Conservation (phyloP, 441 rosid species). For the Syzygium malaccense region DNA sequence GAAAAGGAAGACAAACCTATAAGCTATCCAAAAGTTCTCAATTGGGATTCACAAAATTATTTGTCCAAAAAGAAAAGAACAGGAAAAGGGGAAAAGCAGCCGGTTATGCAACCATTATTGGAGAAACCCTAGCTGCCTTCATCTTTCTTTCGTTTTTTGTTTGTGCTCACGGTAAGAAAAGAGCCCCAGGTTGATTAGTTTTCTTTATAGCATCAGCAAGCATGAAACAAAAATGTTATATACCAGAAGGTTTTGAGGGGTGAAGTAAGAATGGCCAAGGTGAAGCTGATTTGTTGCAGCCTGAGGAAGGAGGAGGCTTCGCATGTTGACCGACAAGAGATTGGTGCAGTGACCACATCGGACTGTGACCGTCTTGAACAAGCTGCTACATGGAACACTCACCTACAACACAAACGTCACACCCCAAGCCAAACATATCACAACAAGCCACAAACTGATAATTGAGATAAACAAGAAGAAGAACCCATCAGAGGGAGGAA, state of each 20-base stretch:
- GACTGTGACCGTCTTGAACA: conserved; percentile 88
- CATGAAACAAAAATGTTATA: not conserved
- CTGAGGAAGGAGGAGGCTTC: conserved; percentile 32
- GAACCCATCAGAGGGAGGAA: not conserved
- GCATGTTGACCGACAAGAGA: conserved; percentile 68
- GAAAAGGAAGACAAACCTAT: not conserved
- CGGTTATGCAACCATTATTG: not conserved
- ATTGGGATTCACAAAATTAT: not conserved
- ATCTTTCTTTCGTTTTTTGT: not conserved
- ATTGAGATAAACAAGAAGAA: not conserved
- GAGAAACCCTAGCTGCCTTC: conserved; percentile 1
- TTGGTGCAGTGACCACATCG: conserved; percentile 96
- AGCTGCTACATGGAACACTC: conserved; percentile 86
- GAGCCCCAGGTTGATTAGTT: not conserved
- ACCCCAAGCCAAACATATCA: not conserved
- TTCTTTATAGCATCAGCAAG: not conserved
- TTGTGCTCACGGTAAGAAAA: not conserved
- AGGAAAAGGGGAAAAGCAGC: not conserved
- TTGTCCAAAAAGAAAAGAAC: not conserved
- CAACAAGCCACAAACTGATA: not conserved
- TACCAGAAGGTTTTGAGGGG: conserved; percentile 62
- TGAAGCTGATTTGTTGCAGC: conserved; percentile 77
- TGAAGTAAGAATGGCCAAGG: conserved; percentile 54
- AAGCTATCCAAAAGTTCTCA: not conserved
- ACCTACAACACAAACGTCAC: conserved; percentile 39